Conservation (phyloP, 805 yeast genomes). For the Yamadazyma paraphyllophila region DNA sequence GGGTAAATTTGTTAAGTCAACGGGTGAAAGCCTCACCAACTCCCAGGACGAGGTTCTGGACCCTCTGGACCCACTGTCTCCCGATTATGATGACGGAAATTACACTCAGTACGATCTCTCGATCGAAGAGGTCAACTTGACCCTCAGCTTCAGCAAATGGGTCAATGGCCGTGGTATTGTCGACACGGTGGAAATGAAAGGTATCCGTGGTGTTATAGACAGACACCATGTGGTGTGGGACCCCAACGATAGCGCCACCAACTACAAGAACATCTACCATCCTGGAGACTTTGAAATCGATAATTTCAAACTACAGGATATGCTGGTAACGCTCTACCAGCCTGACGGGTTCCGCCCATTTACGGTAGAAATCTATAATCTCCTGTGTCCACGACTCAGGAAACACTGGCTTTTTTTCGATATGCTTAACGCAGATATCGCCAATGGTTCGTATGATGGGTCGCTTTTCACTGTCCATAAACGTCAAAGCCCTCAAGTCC, state of each 20-base stretch:
- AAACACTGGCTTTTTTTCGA: slow-evolving; percentile 95
- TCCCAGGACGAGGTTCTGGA: no score
- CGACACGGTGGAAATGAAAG: slow-evolving; percentile 71
- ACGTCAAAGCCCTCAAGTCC: slow-evolving; percentile 58
- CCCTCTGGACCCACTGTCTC: no score
- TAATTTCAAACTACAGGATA: slow-evolving; percentile 78
- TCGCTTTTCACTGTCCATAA: slow-evolving; percentile 90
- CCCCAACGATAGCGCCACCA: slow-evolving; percentile 77
- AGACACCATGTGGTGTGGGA: slow-evolving; percentile 85
- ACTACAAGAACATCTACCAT: slow-evolving; percentile 65
- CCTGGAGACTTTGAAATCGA: slow-evolving; percentile 95
- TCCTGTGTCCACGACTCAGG: slow-evolving; percentile 75
- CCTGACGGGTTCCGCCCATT: slow-evolving; percentile 82
- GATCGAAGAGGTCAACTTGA: slow-evolving; percentile 77
- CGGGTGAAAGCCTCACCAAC: no score
- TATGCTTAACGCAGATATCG: slow-evolving; percentile 73
- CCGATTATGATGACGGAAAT: slow-evolving; percentile 76
- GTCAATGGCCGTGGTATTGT: slow-evolving; percentile 85
- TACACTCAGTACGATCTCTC: slow-evolving; percentile 94
- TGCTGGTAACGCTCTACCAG: slow-evolving; percentile 75
- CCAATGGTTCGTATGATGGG: slow-evolving; percentile 91
- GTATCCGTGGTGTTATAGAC: slow-evolving; percentile 90
- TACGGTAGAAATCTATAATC: slow-evolving; percentile 81
- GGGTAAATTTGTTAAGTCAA: slow-evolving; percentile 58
- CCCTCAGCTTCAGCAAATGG: slow-evolving; percentile 83